Conservation (phyloP, 352 stramenopile species). For the Hyaloperonospora brassicae region DNA sequence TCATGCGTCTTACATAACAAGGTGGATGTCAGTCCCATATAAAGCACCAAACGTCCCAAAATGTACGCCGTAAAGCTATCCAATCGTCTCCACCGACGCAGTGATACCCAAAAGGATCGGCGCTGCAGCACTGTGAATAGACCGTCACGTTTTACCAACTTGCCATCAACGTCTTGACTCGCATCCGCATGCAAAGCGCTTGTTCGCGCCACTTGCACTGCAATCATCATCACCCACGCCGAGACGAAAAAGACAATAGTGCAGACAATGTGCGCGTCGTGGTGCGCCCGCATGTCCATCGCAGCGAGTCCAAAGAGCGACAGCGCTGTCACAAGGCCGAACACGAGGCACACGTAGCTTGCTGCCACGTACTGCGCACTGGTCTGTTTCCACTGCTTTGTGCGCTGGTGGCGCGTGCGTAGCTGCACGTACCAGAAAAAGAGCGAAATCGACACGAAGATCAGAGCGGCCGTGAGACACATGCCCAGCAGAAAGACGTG, state of each 20-base stretch:
- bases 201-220: constrained; percentile 42
- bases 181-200: constrained; percentile 36
- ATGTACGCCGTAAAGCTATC: constrained; percentile 43
- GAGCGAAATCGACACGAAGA: constrained; percentile 42
- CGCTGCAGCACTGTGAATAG: constrained; percentile 12
- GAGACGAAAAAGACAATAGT: constrained; percentile 73
- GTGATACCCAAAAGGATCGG: constrained; percentile 24
- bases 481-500: constrained; percentile 71
- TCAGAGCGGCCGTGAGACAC: constrained; percentile 69
- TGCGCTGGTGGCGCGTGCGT: constrained; percentile 17
- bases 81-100: constrained; percentile 47
- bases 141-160: constrained; percentile 3
- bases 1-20: constrained; percentile 47
- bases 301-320: constrained; percentile 63
- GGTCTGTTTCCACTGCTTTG: not conserved
- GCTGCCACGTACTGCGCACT: constrained; percentile 7
- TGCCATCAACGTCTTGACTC: constrained; percentile 6
- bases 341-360: constrained; percentile 23
- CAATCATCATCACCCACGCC: constrained; percentile 59
- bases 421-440: constrained; percentile 70
- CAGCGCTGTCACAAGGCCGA: constrained; percentile 26
- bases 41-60: constrained; percentile 42
- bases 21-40: constrained; percentile 44
- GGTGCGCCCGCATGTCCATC: constrained; percentile 67
- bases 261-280: constrained; percentile 62